A percentile compares a stretch with the other conserved stretches of the same genome.
Conservation (phyloP, 2,329 filamentous ascomycete genomes). For the Cryphonectria japonica region DNA sequence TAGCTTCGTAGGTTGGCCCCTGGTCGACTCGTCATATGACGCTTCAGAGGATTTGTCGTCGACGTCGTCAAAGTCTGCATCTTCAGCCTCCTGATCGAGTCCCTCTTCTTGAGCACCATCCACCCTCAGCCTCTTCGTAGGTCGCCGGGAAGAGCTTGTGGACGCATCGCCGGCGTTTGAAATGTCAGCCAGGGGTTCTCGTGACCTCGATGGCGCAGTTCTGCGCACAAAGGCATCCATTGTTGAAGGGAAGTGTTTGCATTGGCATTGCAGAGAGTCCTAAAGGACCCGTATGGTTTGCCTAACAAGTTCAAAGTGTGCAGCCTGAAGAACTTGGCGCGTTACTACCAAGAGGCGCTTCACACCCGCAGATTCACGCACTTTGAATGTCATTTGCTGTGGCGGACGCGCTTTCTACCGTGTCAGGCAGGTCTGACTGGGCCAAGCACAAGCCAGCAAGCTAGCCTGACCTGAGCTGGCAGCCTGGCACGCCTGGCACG, state of each 20-base stretch:
- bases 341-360: background rate
- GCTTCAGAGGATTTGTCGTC: slow-evolving; percentile 33
- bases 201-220: slow-evolving; percentile 26
- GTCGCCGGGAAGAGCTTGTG: slow-evolving; percentile 33
- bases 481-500: no score
- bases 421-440: slow-evolving; percentile 4
- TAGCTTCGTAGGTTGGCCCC: slow-evolving; percentile 2
- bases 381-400: slow-evolving; percentile 17
- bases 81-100: slow-evolving; percentile 37
- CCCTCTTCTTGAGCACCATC: slow-evolving; percentile 32
- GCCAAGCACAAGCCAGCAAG: background rate
- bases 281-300: background rate
- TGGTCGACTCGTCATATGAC: slow-evolving; percentile 18
- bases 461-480: background rate
- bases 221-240: slow-evolving; percentile 39
- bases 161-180: slow-evolving; percentile 27
- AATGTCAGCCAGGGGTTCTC: slow-evolving; percentile 29
- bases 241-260: background rate
- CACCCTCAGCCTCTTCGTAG: slow-evolving; percentile 42
- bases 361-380: background rate
- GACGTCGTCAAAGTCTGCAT: slow-evolving; percentile 36
- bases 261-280: background rate
- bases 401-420: slow-evolving; percentile 14
- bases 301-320: background rate
- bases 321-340: background rate